phyloP scores from a whole-genome alignment of 2,329 filamentous ascomycete genomes.

The Arthroderma sp. region DNA sequence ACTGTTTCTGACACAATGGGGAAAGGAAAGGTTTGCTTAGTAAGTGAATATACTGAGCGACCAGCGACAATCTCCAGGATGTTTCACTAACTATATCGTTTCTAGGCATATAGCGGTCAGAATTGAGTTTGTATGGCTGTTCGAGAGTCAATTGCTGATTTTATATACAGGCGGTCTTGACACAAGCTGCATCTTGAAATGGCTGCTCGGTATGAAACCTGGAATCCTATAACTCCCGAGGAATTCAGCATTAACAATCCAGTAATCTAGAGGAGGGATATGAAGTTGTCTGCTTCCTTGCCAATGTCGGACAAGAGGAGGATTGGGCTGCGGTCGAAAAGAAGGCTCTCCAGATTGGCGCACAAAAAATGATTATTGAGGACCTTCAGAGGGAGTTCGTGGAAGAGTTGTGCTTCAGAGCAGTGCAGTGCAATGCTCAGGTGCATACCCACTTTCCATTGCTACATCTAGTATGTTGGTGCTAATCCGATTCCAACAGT shows the following conservation, averaged over 20 bases:
- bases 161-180: constrained; percentile 40
- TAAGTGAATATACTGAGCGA: too few relatives aligned
- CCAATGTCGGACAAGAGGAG: constrained; percentile 62
- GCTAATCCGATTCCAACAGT: background rate
- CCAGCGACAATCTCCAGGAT: too few relatives aligned
- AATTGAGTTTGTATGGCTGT: too few relatives aligned
- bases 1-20: too few relatives aligned
- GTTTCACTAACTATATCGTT: too few relatives aligned
- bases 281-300: constrained; percentile 53
- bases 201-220: constrained; percentile 12
- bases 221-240: background rate
- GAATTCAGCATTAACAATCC: constrained; percentile 21
- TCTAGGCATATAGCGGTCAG: too few relatives aligned
- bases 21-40: too few relatives aligned
- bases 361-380: constrained; percentile 48
- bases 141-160: too few relatives aligned
- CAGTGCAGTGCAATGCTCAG: constrained; percentile 54
- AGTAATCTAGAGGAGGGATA: constrained; percentile 32
- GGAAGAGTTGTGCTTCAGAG: constrained; percentile 66
- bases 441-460: background rate
- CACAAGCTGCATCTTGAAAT: constrained; percentile 42
- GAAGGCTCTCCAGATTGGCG: constrained; percentile 59
- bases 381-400: constrained; percentile 64
- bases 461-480: constrained; percentile 21
- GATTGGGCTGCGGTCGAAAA: constrained; percentile 59